These are phyloP conservation scores for Onygenales sp. DNA, from an alignment of 2,329 filamentous ascomycete genomes.

Conservation along the genomic window DNA sequence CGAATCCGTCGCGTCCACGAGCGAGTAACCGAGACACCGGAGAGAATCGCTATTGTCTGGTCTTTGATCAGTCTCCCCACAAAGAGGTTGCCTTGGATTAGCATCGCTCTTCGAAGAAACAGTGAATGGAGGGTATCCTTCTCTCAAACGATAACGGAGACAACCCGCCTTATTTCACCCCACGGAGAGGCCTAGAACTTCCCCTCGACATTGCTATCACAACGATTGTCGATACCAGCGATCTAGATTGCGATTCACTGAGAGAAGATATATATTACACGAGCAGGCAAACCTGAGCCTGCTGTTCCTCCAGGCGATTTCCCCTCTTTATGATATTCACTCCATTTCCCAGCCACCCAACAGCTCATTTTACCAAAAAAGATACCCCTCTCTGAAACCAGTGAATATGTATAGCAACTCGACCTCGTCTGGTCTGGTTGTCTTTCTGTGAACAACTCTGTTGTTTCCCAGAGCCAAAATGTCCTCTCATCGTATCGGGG, in stretches of 20 bases:
- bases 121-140: neutral
- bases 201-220: neutral
- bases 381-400: neutral
- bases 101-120: neutral
- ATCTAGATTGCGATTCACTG: too few species aligned
- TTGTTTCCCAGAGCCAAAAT: neutral
- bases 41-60: too few species aligned
- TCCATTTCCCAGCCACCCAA: neutral
- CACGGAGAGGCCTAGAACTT: neutral
- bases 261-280: neutral
- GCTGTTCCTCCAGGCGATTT: neutral
- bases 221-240: neutral
- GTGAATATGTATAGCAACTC: constrained; percentile 1
- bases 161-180: neutral
- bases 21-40: too few species aligned
- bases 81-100: neutral
- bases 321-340: neutral
- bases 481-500: neutral
- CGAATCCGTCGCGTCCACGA: too few species aligned
- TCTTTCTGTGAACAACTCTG: neutral
- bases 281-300: neutral
- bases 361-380: neutral
- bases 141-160: neutral
- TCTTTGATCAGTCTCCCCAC: neutral
- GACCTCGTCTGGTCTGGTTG: neutral